Conservation (phyloP, 2,329 filamentous ascomycete species). For the Paraconiothyrium brasiliense region DNA sequence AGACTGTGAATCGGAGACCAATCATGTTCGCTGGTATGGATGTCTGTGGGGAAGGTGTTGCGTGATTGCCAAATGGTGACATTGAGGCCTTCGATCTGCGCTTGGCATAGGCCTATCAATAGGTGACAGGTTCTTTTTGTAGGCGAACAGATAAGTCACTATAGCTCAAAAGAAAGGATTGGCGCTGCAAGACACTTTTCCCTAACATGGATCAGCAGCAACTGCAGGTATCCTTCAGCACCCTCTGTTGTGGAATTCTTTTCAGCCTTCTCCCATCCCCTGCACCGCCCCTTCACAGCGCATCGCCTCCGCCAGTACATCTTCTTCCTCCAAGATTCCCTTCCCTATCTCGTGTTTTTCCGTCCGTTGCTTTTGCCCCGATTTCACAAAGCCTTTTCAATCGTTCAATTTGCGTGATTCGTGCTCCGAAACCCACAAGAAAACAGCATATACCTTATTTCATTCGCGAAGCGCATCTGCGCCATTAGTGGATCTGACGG, state of each 20-base stretch:
- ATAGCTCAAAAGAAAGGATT: not conserved
- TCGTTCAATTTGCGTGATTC: not conserved
- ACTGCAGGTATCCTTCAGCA: not conserved
- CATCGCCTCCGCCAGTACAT: not conserved
- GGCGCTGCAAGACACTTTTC: not conserved
- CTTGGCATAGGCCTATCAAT: not conserved
- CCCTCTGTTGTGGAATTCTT: not conserved
- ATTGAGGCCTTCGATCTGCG: not conserved
- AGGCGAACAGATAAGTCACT: not conserved
- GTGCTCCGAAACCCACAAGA: not conserved
- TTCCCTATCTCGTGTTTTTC: not conserved
- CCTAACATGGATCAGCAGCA: not conserved
- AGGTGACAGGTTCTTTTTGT: not conserved
- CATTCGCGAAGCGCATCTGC: constrained; percentile 1
- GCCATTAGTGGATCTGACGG: not conserved
- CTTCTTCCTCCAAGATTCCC: not conserved
- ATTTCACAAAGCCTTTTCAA: not conserved
- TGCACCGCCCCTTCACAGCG: not conserved
- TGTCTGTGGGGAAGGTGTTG: not conserved
- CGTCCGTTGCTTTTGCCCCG: not conserved
- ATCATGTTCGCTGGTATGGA: not conserved
- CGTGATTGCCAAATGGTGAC: not conserved
- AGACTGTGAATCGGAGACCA: constrained; percentile 2
- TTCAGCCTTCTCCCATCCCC: not conserved
- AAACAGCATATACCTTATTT: constrained; percentile 7